Evolutionary conservation across 106 monocot genomes (phyloP).

Genomic region (Dendrobium nobile): DNA sequence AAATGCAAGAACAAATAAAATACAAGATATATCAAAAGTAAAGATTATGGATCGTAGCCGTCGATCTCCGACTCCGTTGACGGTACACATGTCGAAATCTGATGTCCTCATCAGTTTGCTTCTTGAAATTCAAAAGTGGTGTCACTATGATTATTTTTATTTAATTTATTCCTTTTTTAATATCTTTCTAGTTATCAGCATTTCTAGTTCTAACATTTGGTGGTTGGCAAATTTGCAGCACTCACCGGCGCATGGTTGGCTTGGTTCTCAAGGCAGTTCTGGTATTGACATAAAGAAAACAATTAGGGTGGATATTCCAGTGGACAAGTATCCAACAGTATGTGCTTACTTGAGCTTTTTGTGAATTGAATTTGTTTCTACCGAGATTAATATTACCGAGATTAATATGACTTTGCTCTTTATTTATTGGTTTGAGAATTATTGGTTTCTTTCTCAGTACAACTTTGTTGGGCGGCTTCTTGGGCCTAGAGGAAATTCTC

Average conservation of each 20-base stretch:
- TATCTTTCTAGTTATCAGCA: neutral
- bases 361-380: neutral
- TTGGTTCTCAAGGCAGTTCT: conserved; percentile 52
- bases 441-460: conserved; percentile 34
- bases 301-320: conserved; percentile 77
- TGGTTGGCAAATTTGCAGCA: conserved; percentile 17
- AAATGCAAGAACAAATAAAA: too few species aligned
- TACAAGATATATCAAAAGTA: too few species aligned
- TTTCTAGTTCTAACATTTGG: neutral
- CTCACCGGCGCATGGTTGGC: conserved; percentile 47
- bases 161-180: neutral
- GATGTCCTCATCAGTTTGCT: neutral
- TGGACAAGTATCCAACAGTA: conserved; percentile 67
- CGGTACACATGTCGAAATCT: too few species aligned
- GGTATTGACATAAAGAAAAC: conserved; percentile 58
- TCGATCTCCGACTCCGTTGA: too few species aligned
- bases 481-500: conserved; percentile 75
- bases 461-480: conserved; percentile 76
- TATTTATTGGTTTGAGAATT: conserved; percentile 10
- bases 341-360: neutral
- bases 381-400: neutral
- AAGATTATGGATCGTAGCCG: too few species aligned
- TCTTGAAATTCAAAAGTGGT: neutral
- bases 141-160: neutral
- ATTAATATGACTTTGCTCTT: neutral